Conservation (phyloP, 2,329 filamentous ascomycete genomes). For the Monosporascus sp. region DNA sequence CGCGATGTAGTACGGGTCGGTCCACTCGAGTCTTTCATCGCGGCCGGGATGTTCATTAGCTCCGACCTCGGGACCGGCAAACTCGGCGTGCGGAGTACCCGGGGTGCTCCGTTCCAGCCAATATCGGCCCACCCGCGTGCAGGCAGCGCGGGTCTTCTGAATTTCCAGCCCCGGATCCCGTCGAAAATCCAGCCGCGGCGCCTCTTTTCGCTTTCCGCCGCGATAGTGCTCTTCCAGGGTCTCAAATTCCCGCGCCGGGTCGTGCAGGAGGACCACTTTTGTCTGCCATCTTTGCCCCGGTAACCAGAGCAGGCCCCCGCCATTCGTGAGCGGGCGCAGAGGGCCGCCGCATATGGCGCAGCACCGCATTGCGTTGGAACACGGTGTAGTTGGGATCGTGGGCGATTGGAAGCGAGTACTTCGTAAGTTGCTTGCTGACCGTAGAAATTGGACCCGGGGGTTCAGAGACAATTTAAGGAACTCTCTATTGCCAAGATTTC, state of each 20-base stretch:
- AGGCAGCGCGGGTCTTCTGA: slow-evolving; percentile 4
- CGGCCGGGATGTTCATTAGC: slow-evolving; percentile 7
- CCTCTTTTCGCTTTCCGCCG: slow-evolving; percentile 10
- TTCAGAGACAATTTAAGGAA: too few species aligned
- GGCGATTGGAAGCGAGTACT: too few species aligned
- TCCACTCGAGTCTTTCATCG: slow-evolving; percentile 3
- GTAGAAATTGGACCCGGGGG: too few species aligned
- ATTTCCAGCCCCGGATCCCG: slow-evolving; percentile 4
- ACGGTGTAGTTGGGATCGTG: too few species aligned
- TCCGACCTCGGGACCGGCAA: neutral
- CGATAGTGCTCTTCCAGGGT: slow-evolving; percentile 10
- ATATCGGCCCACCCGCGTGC: neutral
- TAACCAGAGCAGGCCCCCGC: neutral
- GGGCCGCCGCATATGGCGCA: slow-evolving; percentile 12
- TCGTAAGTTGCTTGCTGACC: too few species aligned
- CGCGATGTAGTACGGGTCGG: slow-evolving; percentile 11
- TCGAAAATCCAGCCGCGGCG: neutral
- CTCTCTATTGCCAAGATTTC: too few species aligned
- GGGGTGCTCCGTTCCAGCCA: neutral
- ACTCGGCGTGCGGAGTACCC: neutral
- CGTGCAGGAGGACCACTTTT: slow-evolving; percentile 12
- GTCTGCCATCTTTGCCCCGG: slow-evolving; percentile 8
- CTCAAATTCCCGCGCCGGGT: slow-evolving; percentile 15
- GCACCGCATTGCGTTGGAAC: too few species aligned
- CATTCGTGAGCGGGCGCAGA: slow-evolving; percentile 1